Conservation (phyloP, 2,329 filamentous ascomycete genomes). For the Colletotrichum horii region DNA sequence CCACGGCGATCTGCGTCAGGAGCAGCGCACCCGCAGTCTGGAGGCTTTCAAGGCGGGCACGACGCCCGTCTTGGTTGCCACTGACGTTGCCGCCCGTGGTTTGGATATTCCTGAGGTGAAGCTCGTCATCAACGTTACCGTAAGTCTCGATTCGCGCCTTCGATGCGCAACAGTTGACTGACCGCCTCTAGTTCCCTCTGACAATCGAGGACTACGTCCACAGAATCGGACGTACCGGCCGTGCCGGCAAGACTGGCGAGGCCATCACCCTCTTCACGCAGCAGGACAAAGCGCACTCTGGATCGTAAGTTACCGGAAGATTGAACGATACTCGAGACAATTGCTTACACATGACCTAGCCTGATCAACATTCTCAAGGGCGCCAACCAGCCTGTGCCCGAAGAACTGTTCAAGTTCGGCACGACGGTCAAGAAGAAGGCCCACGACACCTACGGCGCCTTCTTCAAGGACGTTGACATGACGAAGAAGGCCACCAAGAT, state of each 20-base stretch:
- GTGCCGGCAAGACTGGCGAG: slow-evolving; percentile 86
- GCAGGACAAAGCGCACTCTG: slow-evolving; percentile 90
- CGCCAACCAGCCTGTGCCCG: slow-evolving; percentile 90
- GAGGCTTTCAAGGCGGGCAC: slow-evolving; percentile 89
- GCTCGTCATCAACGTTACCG: slow-evolving; percentile 90
- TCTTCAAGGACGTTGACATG: slow-evolving; percentile 89
- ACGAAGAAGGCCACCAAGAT: slow-evolving; percentile 90
- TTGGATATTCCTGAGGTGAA: slow-evolving; percentile 96
- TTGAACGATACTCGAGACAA: not conserved
- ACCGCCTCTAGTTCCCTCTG: slow-evolving; percentile 72
- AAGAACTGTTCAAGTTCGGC: slow-evolving; percentile 91
- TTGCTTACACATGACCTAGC: slow-evolving; percentile 46
- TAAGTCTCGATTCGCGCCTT: slow-evolving; percentile 35
- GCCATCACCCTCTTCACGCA: slow-evolving; percentile 96
- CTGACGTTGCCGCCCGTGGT: slow-evolving; percentile 93
- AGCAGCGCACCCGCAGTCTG: slow-evolving; percentile 84
- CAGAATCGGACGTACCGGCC: slow-evolving; percentile 92
- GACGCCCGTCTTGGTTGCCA: slow-evolving; percentile 87
- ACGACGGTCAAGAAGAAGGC: slow-evolving; percentile 99
- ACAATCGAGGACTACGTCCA: slow-evolving; percentile 98
- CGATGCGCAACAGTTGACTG: not conserved
- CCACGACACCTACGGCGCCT: slow-evolving; percentile 92
- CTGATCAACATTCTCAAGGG: slow-evolving; percentile 93
- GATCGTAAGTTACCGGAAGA: slow-evolving; percentile 67
- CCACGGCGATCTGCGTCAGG: slow-evolving; percentile 89